Evolutionary conservation across 352 stramenopile genomes (phyloP), one percentile per base, ranked within the genome.

Genomic region (Phytophthora hibernalis): DNA sequence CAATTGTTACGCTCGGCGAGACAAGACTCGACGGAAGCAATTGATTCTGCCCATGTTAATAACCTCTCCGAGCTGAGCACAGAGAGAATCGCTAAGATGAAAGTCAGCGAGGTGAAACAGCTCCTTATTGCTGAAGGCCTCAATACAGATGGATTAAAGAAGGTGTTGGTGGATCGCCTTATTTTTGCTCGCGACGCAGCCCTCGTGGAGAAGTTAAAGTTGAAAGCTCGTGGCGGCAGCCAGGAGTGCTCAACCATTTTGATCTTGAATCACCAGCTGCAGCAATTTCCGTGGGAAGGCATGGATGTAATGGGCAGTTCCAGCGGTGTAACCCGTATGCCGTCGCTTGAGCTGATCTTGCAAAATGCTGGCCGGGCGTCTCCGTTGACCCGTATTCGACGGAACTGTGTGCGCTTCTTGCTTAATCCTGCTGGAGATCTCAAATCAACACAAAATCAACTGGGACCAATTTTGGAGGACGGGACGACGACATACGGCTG

Each of bases 271-370:
- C 69, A 83, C 20, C 65, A 74, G 18, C 49, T 95, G 13, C 78
- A 92, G 43, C 79, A 87, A 44, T 92, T 96, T 67, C 86, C 88
- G 7, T 96, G 86, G 86, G 88, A 96, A 87, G 86, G 73, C 1
- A 60, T 96, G 18, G 80, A 88, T 28, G 61, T 92, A 4, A 70
- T 95, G 40, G 30, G 42, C 4, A 47, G 56, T 26, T 77, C 65
- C 16, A 54, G 61, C 6, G 67, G 73, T 11, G 81, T 95, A 2
- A 91, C 82, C 21, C 80, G 87, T 13, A 92, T 96, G 82, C 86
- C 86, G 12, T 95, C 84, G 1, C 66, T 92, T 24, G 81, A 92
- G 45, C 31, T 91, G 28, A 67, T 88, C 26, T 12, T 91, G 37
- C 56, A 76, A 43, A 87, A 87, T 45, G 44, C 68, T 10, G 57